A percentile compares a stretch with the other conserved stretches of the same genome.
phyloP scores from a whole-genome alignment of 768 basidiomycete species.

The Mycena indigotica region DNA sequence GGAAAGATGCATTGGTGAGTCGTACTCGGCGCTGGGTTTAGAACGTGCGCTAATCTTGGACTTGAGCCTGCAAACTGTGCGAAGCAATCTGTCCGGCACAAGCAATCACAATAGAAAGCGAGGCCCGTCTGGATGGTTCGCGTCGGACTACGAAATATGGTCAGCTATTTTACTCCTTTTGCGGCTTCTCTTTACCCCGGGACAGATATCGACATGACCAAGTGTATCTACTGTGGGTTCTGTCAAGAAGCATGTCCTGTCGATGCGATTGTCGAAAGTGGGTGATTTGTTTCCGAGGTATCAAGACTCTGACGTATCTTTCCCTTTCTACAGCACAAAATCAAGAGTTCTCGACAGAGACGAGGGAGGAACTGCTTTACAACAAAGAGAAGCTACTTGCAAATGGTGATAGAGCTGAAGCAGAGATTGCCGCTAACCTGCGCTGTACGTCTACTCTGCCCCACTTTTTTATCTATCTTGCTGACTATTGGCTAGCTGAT shows the following conservation, averaged over 20 bases:
- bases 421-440: constrained; percentile 95
- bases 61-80: constrained; percentile 95
- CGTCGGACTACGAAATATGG: constrained; percentile 98
- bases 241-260: constrained; percentile 99
- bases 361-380: constrained; percentile 96
- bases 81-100: constrained; percentile 99
- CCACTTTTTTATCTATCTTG: constrained; percentile 24
- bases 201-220: constrained; percentile 98
- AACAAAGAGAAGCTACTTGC: constrained; percentile 99
- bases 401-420: constrained; percentile 95
- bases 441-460: constrained; percentile 48
- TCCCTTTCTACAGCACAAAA: constrained; percentile 83
- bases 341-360: constrained; percentile 96
- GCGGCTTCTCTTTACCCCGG: constrained; percentile 12
- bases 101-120: constrained; percentile 98
- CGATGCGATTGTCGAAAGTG: constrained; percentile 99
- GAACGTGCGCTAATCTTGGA: constrained; percentile 4
- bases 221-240: constrained; percentile 99
- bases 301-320: constrained; percentile 11
- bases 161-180: constrained; percentile 33
- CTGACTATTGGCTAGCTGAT: constrained; percentile 57
- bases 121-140: constrained; percentile 92
- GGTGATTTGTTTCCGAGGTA: constrained; percentile 33
- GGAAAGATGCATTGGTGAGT: constrained; percentile 96
- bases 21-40: background rate